A percentile compares a stretch with the other conserved stretches of the same genome.
Conservation (phyloP, 441 rosid genomes). For the Gossypium schwendimanii region DNA sequence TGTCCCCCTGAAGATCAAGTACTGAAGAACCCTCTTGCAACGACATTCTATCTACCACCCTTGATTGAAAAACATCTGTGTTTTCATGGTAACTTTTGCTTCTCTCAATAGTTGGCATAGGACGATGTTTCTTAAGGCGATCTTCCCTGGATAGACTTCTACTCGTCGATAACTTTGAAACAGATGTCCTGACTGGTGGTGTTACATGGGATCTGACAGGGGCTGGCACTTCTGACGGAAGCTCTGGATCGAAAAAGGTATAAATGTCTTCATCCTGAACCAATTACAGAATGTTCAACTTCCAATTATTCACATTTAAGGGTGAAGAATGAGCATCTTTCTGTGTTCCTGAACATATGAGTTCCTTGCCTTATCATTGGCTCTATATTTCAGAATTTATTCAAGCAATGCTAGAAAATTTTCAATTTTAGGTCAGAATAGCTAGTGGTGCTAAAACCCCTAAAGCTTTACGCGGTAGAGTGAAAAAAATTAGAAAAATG, state of each 20-base stretch:
- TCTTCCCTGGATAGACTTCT: conserved; percentile 27
- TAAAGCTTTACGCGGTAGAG: too few species aligned
- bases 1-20: conserved; percentile 59
- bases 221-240: conserved; percentile 32
- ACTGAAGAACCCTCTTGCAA: conserved; percentile 48
- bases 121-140: conserved; percentile 40
- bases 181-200: conserved; percentile 27
- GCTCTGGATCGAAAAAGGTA: conserved; percentile 69
- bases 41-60: conserved; percentile 21
- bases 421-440: background rate
- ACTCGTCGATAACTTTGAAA: conserved; percentile 24
- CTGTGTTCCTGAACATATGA: background rate
- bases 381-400: background rate
- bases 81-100: conserved; percentile 18
- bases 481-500: too few species aligned
- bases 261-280: conserved; percentile 72
- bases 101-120: conserved; percentile 43
- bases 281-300: conserved; percentile 1
- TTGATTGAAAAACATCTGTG: conserved; percentile 34
- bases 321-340: background rate
- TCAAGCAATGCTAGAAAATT: background rate
- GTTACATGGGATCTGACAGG: conserved; percentile 21
- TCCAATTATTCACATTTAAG: background rate
- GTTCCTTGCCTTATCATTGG: background rate
- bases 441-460: background rate